Percentiles rank a stretch among this genome's conserved stretches.
Evolutionary conservation across 192 early-diverging fungal species (phyloP).

Genomic region (Rhizoclosmatium globosum): DNA sequence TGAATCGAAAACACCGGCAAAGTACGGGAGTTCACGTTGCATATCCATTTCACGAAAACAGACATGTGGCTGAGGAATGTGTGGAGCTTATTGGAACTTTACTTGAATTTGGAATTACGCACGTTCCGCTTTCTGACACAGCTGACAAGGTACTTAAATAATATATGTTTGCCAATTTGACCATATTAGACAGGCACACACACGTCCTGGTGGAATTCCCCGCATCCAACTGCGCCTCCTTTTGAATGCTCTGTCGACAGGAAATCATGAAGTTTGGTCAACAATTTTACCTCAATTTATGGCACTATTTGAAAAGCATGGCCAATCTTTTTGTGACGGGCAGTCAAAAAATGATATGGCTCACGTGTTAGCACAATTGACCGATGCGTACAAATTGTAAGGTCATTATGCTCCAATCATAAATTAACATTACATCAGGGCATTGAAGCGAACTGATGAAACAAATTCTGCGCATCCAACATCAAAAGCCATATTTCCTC

Average conservation of each 20-base stretch:
- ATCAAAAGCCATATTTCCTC: slow-evolving; percentile 41
- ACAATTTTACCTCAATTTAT: slow-evolving; percentile 45
- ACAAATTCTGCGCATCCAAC: slow-evolving; percentile 3
- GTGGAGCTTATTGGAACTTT: slow-evolving; percentile 40
- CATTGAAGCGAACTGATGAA: background rate
- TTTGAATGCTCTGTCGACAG: slow-evolving; percentile 46
- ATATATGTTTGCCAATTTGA: background rate
- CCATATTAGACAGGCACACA: slow-evolving; percentile 39
- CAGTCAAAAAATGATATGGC: slow-evolving; percentile 34
- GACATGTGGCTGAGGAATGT: slow-evolving; percentile 47
- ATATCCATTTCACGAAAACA: slow-evolving; percentile 51
- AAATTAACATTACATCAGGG: background rate
- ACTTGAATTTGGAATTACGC: slow-evolving; percentile 46
- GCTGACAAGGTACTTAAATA: slow-evolving; percentile 43
- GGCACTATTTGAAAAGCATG: slow-evolving; percentile 49
- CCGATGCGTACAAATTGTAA: slow-evolving; percentile 46
- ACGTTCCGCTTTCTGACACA: slow-evolving; percentile 37
- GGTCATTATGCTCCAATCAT: background rate
- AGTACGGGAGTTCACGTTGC: slow-evolving; percentile 44
- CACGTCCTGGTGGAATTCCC: slow-evolving; percentile 43
- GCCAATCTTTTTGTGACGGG: slow-evolving; percentile 33
- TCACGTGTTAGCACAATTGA: slow-evolving; percentile 46
- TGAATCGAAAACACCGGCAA: background rate
- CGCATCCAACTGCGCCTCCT: slow-evolving; percentile 49
- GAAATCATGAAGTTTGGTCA: slow-evolving; percentile 46